Evolutionary conservation across 1,284 basidiomycete genomes (phyloP).

Genomic region (Tremellales sp.): DNA sequence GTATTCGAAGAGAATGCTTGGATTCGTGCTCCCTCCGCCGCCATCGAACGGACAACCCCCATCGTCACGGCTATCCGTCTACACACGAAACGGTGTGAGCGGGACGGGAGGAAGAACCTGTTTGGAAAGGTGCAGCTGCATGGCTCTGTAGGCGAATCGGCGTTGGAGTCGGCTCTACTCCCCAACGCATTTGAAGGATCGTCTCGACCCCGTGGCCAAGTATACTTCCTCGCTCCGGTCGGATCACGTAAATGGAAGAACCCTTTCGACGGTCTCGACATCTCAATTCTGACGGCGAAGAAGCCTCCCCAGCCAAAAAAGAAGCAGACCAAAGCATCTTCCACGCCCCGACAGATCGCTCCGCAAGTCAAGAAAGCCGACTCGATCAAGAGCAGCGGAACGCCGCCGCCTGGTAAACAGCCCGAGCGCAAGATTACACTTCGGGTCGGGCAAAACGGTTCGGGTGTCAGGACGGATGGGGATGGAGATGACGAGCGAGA

Average conservation of each 20-base stretch:
- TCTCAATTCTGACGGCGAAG: slow-evolving; percentile 32
- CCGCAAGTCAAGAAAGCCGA: too few species aligned
- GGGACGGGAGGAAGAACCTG: slow-evolving; percentile 26
- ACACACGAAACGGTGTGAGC: slow-evolving; percentile 37
- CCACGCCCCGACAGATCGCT: too few species aligned
- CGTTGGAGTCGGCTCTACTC: slow-evolving; percentile 41
- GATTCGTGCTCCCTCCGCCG: slow-evolving; percentile 43
- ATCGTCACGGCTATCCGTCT: slow-evolving; percentile 43
- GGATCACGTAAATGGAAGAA: slow-evolving; percentile 39
- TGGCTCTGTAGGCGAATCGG: slow-evolving; percentile 39
- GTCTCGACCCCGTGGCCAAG: slow-evolving; percentile 40
- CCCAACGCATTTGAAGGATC: slow-evolving; percentile 33
- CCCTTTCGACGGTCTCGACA: slow-evolving; percentile 39
- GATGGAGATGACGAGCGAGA: slow-evolving; percentile 13
- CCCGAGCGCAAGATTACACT: too few species aligned
- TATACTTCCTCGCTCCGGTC: slow-evolving; percentile 35
- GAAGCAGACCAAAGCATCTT: slow-evolving; percentile 5
- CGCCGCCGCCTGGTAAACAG: too few species aligned
- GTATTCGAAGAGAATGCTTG: slow-evolving; percentile 36
- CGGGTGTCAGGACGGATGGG: slow-evolving; percentile 1
- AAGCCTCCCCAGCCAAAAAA: slow-evolving; percentile 31
- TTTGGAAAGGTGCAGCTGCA: slow-evolving; percentile 41
- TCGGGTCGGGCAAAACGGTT: slow-evolving; percentile 15
- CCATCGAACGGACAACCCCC: slow-evolving; percentile 34
- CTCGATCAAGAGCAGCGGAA: too few species aligned